Evolutionary conservation across 1,284 basidiomycete species (phyloP).

Genomic region (Austroboletus niveus): DNA sequence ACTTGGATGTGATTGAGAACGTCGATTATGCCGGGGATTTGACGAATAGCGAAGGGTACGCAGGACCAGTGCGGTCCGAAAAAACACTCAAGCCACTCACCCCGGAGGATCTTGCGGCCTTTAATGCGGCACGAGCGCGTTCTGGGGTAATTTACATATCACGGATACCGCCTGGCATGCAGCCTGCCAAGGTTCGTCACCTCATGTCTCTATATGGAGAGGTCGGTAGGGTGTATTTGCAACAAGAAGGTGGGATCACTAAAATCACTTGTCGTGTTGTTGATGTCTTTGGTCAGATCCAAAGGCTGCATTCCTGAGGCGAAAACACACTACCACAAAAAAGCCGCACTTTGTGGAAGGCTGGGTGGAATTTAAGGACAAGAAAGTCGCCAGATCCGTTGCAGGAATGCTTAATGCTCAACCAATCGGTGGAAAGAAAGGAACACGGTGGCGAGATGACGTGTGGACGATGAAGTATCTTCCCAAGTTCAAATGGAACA

Average conservation of each 20-base stretch:
- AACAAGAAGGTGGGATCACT: slow-evolving; percentile 70
- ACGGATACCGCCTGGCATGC: slow-evolving; percentile 98
- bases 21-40: slow-evolving; percentile 29
- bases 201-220: slow-evolving; percentile 85
- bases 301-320: slow-evolving; percentile 73
- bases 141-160: slow-evolving; percentile 94
- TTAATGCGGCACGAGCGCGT: slow-evolving; percentile 64
- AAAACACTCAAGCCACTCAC: slow-evolving; percentile 70
- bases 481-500: slow-evolving; percentile 97
- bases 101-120: slow-evolving; percentile 67
- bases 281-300: slow-evolving; percentile 50
- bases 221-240: slow-evolving; percentile 83
- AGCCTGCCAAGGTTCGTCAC: slow-evolving; percentile 93
- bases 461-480: slow-evolving; percentile 99
- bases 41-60: slow-evolving; percentile 58
- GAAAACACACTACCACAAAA: slow-evolving; percentile 79
- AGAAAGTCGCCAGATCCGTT: slow-evolving; percentile 85
- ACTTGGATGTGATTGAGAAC: slow-evolving; percentile 5
- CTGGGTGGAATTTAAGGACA: slow-evolving; percentile 98
- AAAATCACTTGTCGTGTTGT: background rate
- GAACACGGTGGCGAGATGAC: slow-evolving; percentile 90
- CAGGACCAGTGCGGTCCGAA: slow-evolving; percentile 40
- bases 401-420: slow-evolving; percentile 97
- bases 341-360: slow-evolving; percentile 91
- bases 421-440: slow-evolving; percentile 93